Percentiles rank a stretch among this genome's conserved stretches.
These are phyloP conservation scores for Teunomyces panamensis DNA, from an alignment of 805 yeast genomes.

Conservation along the genomic window DNA sequence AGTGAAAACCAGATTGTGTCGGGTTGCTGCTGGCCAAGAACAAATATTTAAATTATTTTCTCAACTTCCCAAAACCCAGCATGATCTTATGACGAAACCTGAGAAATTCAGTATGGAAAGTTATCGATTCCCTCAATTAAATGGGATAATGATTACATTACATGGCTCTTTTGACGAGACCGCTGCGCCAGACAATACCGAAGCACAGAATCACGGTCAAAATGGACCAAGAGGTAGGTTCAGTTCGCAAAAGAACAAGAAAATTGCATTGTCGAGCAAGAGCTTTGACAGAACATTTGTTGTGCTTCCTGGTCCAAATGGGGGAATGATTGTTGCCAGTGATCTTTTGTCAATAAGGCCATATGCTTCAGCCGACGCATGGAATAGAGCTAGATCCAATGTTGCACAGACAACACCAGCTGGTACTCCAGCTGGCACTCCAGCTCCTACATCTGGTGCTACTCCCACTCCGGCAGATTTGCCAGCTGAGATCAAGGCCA, in stretches of 20 bases:
- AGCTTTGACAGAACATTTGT: conserved; percentile 85
- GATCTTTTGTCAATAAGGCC: conserved; percentile 74
- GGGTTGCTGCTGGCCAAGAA: conserved; percentile 68
- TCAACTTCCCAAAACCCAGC: conserved; percentile 76
- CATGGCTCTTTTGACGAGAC: conserved; percentile 85
- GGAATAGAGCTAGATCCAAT: conserved; percentile 36
- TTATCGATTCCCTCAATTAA: conserved; percentile 64
- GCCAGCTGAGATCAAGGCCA: conserved; percentile 55
- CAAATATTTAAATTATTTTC: conserved; percentile 59
- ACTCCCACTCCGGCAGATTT: conserved; percentile 37
- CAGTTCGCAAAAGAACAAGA: conserved; percentile 23
- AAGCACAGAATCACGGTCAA: conserved; percentile 11
- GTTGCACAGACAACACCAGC: conserved; percentile 7
- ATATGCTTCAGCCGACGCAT: conserved; percentile 52
- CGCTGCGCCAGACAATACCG: conserved; percentile 48
- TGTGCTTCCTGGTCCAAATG: conserved; percentile 67
- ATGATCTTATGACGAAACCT: conserved; percentile 62
- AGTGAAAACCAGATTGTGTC: conserved; percentile 51
- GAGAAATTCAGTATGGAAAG: conserved; percentile 73
- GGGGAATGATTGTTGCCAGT: conserved; percentile 78
- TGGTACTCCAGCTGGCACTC: conserved; percentile 1
- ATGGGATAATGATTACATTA: conserved; percentile 72
- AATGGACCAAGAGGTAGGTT: conserved; percentile 13
- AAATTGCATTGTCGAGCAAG: conserved; percentile 50
- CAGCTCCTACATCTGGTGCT: conserved; percentile 12